These are phyloP conservation scores for Orychophragmus violaceus DNA, from an alignment of 345 rosid genomes.

Conservation along the genomic window DNA sequence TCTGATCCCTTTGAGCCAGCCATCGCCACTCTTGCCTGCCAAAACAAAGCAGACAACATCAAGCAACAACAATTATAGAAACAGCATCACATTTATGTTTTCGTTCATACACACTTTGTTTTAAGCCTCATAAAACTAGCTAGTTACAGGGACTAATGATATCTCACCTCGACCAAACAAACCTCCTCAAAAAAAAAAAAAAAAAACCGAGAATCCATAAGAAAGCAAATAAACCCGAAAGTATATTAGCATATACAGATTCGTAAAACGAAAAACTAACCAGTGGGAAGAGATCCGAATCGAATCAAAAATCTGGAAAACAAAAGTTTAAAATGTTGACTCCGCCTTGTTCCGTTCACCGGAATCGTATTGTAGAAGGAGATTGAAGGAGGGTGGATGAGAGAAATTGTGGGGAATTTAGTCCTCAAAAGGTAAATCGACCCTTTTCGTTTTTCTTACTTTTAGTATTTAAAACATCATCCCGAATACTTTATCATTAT, in stretches of 20 bases:
- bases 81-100: not conserved
- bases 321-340: not conserved
- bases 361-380: not conserved
- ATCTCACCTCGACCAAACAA: no score
- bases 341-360: not conserved
- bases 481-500: not conserved
- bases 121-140: not conserved
- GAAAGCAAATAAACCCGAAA: no score
- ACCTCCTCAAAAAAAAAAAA: not conserved
- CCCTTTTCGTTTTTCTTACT: conserved; percentile 6
- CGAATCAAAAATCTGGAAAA: not conserved
- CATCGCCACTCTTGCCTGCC: conserved; percentile 48
- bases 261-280: conserved; percentile 1
- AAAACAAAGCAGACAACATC: not conserved
- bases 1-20: conserved; percentile 73
- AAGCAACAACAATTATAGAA: not conserved
- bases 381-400: not conserved
- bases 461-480: conserved; percentile 4
- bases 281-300: conserved; percentile 3
- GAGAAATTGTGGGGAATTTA: conserved; percentile 6
- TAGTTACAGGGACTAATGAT: not conserved
- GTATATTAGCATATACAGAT: not conserved
- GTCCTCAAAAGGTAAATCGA: conserved; percentile 14
- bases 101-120: not conserved
- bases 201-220: no score